These are phyloP conservation scores for Populus deltoides DNA, from an alignment of 345 rosid species.

Conservation along the genomic window DNA sequence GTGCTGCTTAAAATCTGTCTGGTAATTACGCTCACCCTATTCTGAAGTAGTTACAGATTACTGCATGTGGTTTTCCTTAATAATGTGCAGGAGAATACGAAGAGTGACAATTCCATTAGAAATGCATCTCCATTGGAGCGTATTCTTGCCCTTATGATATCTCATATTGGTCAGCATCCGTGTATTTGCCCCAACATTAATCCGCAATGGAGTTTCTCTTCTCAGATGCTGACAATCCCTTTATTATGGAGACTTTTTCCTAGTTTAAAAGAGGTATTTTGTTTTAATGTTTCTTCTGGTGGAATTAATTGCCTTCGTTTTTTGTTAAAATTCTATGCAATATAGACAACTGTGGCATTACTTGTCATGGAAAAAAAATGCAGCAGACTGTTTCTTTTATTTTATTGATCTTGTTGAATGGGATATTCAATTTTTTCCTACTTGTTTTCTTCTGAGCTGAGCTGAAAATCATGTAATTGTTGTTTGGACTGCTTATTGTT, in stretches of 20 bases:
- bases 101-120: slow-evolving; percentile 21
- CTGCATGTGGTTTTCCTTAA: background rate
- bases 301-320: background rate
- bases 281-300: slow-evolving; percentile 8
- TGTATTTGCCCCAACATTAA: slow-evolving; percentile 66
- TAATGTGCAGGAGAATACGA: slow-evolving; percentile 54
- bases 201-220: slow-evolving; percentile 68
- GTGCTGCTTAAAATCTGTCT: background rate
- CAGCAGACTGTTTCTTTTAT: background rate
- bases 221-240: slow-evolving; percentile 85
- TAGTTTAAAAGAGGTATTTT: slow-evolving; percentile 63
- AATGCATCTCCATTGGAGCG: slow-evolving; percentile 59
- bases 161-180: slow-evolving; percentile 62
- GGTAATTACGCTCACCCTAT: background rate
- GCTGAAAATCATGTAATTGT: background rate
- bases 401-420: background rate
- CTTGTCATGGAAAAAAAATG: background rate
- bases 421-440: background rate
- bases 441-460: background rate
- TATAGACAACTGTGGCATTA: background rate
- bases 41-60: background rate
- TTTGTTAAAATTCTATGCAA: background rate
- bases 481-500: background rate
- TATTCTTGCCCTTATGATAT: slow-evolving; percentile 48
- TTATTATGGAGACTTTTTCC: slow-evolving; percentile 83